Evolutionary conservation across 345 rosid species (phyloP).

Genomic region (Camelina hispida): DNA sequence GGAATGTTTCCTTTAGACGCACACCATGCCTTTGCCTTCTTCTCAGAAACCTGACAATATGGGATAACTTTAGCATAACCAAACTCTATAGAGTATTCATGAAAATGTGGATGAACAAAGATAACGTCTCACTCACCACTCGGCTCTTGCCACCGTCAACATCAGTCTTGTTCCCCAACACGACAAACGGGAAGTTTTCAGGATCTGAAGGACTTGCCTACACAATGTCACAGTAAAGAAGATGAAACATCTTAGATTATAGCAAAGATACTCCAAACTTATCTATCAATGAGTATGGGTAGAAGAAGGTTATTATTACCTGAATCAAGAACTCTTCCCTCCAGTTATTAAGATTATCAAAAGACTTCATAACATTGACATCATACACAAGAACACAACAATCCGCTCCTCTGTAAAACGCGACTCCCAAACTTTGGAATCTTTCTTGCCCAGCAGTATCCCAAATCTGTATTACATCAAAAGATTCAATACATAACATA

Average conservation of each 20-base stretch:
- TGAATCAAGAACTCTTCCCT: constrained; percentile 90
- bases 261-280: neutral
- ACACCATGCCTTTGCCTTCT: constrained; percentile 95
- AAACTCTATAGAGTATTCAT: neutral
- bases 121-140: constrained; percentile 61
- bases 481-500: constrained; percentile 1
- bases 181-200: constrained; percentile 84
- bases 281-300: neutral
- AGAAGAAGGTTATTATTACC: constrained; percentile 37
- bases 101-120: constrained; percentile 8
- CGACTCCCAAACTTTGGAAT: constrained; percentile 88
- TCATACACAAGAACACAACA: constrained; percentile 90
- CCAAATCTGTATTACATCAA: constrained; percentile 57
- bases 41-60: constrained; percentile 72
- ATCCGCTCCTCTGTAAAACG: constrained; percentile 88
- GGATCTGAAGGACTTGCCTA: constrained; percentile 94
- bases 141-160: constrained; percentile 86
- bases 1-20: constrained; percentile 92
- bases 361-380: constrained; percentile 88
- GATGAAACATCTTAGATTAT: neutral
- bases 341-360: constrained; percentile 90
- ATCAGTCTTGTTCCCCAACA: constrained; percentile 86
- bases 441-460: constrained; percentile 95
- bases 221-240: neutral
- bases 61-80: constrained; percentile 7